phyloP scores from a whole-genome alignment of 2,329 filamentous ascomycete species.

The Onygena corvina region DNA sequence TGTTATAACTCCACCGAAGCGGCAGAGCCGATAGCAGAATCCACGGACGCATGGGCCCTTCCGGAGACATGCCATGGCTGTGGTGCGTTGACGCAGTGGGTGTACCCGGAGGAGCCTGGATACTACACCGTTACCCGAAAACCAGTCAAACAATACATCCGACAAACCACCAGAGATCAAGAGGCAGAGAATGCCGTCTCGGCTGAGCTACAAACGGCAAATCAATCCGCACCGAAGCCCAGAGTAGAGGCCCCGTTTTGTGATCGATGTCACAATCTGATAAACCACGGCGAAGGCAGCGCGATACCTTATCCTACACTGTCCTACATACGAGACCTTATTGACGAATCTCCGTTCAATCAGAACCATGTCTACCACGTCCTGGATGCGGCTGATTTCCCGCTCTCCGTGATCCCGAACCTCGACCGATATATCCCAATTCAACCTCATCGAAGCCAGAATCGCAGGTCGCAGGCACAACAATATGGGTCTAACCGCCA shows the following conservation, averaged over 20 bases:
- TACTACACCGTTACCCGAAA: constrained; percentile 44
- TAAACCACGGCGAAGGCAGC: constrained; percentile 59
- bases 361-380: constrained; percentile 94
- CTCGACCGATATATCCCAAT: constrained; percentile 59
- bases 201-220: background rate
- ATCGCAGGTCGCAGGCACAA: constrained; percentile 58
- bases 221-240: background rate
- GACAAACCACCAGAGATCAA: background rate
- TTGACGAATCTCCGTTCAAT: constrained; percentile 77
- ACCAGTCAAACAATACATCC: constrained; percentile 32
- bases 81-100: constrained; percentile 48
- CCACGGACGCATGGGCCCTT: constrained; percentile 20
- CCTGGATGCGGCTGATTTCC: constrained; percentile 90
- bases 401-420: constrained; percentile 75
- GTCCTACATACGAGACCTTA: constrained; percentile 67
- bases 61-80: constrained; percentile 51
- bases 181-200: background rate
- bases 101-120: constrained; percentile 44
- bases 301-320: constrained; percentile 72
- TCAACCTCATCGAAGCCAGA: constrained; percentile 63
- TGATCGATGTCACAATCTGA: constrained; percentile 72
- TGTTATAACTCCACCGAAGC: background rate
- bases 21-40: background rate
- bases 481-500: constrained; percentile 56
- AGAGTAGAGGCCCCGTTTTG: constrained; percentile 49